A percentile compares a stretch with the other conserved stretches of the same genome.
Conservation (phyloP, 257 asterid genomes). For the Solanum pinnatisectum region DNA sequence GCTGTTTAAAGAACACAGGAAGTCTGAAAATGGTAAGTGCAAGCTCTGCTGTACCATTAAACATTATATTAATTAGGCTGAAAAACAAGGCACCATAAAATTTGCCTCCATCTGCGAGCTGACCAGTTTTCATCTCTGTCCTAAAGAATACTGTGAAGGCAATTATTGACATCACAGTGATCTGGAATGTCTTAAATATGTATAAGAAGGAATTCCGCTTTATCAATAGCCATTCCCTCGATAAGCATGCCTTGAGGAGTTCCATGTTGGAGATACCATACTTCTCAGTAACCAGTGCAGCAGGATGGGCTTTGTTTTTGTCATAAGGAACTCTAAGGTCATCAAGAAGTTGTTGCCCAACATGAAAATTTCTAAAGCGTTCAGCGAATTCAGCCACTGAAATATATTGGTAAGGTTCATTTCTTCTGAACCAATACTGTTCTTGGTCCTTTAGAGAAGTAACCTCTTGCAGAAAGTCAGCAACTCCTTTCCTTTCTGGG, state of each 20-base stretch:
- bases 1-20: slow-evolving; percentile 85
- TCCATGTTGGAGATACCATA: slow-evolving; percentile 82
- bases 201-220: slow-evolving; percentile 75
- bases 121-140: slow-evolving; percentile 74
- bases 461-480: slow-evolving; percentile 94
- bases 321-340: slow-evolving; percentile 71
- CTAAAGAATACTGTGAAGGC: slow-evolving; percentile 85
- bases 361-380: slow-evolving; percentile 54
- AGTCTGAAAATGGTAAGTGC: slow-evolving; percentile 65
- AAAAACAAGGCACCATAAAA: slow-evolving; percentile 83
- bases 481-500: slow-evolving; percentile 89
- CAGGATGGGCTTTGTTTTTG: slow-evolving; percentile 65
- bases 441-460: slow-evolving; percentile 85
- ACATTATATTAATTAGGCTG: slow-evolving; percentile 79
- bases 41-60: slow-evolving; percentile 84
- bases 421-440: slow-evolving; percentile 75
- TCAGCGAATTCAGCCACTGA: slow-evolving; percentile 63
- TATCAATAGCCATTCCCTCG: slow-evolving; percentile 91
- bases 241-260: slow-evolving; percentile 61
- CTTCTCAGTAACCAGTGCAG: slow-evolving; percentile 78
- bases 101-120: slow-evolving; percentile 58
- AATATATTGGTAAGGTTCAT: slow-evolving; percentile 51
- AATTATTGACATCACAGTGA: slow-evolving; percentile 77
- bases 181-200: slow-evolving; percentile 79
- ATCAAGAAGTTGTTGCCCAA: slow-evolving; percentile 54